Evolutionary conservation across 495 filamentous ascomycete species (phyloP).

Genomic region (Xylaria cubensis): DNA sequence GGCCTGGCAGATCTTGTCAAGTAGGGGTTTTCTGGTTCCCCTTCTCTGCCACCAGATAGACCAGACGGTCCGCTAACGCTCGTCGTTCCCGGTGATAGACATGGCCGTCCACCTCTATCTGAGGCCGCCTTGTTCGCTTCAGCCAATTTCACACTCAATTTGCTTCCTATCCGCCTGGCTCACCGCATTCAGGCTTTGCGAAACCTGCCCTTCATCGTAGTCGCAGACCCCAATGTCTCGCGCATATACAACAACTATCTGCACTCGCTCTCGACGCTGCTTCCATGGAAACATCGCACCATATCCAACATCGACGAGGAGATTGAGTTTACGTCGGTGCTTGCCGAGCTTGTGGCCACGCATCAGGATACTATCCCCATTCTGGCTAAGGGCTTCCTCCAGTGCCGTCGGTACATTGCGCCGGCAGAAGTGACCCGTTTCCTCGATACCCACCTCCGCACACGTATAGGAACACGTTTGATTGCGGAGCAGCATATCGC

Average conservation of each 20-base stretch:
- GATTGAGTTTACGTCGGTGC: slow-evolving; percentile 84
- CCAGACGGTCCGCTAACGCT: slow-evolving; percentile 9
- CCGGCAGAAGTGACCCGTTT: slow-evolving; percentile 83
- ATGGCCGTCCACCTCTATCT: slow-evolving; percentile 88
- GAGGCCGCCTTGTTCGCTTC: slow-evolving; percentile 79
- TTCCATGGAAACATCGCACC: slow-evolving; percentile 75
- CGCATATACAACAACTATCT: slow-evolving; percentile 95
- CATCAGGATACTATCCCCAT: slow-evolving; percentile 94
- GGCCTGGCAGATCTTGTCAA: slow-evolving; percentile 88
- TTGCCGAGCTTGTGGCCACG: slow-evolving; percentile 91
- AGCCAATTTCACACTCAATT: slow-evolving; percentile 92
- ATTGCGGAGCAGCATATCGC: slow-evolving; percentile 98
- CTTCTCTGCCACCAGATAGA: slow-evolving; percentile 14
- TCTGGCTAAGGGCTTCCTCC: slow-evolving; percentile 88
- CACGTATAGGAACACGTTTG: slow-evolving; percentile 89
- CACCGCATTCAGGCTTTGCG: slow-evolving; percentile 90
- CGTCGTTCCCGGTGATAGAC: slow-evolving; percentile 54
- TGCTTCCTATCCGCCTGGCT: slow-evolving; percentile 91
- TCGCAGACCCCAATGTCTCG: slow-evolving; percentile 90
- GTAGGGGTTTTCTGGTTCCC: slow-evolving; percentile 51
- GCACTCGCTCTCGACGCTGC: slow-evolving; percentile 85
- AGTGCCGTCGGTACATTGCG: slow-evolving; percentile 86
- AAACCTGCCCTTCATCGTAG: slow-evolving; percentile 95
- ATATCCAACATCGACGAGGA: slow-evolving; percentile 89
- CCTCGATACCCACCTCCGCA: slow-evolving; percentile 91